Base-by-base conservation (phyloP, 306 rosid species). In the Cicer chorassanicum region DNA sequence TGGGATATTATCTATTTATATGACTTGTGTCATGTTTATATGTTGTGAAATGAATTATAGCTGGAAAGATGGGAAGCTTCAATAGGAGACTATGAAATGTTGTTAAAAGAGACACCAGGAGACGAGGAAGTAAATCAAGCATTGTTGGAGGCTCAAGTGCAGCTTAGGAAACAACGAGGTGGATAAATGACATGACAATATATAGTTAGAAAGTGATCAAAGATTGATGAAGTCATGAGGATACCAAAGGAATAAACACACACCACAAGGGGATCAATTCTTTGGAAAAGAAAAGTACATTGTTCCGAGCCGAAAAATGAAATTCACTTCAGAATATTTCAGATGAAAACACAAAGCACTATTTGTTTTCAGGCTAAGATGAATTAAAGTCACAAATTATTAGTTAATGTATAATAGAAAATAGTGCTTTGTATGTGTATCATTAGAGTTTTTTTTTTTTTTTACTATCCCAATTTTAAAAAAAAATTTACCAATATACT, bases 61-160 rank as follows among this genome's bases (percentile, higher is more conserved):
- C 78, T 93, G 88, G 84, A 63, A 81, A 89, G 79, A 78, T 93
- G 92, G 97, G 89, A 88, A 77, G 86, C 92, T 72, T 84, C 97
- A 16, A 64, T 88, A 54, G 78, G 76, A 74, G 98, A 93, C 82
- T 93, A 91, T 7, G 87, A 93, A 75, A 70, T 87, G 12, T 81
- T 93, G 84, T 15, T 81, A 7, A 50, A 42, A 80, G 85, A 83
- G 78, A 87, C 79, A 21, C 92, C 91, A 1, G 88, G 40, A 11
- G 87, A 91, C 7, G 88, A 83, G 78, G 89, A 87, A 68, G 75
- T 91, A 10, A 79, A 13, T 4, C 73, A 29, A 2, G 90, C 85
- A 39, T 82, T 93, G 53, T 45, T 78, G 69, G 88, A 88, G 65
- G 94, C 80, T 5, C 87, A 72, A 34, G 39, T n/a, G 49, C 86